A percentile compares a stretch with the other conserved stretches of the same genome.
These are phyloP conservation scores for Ajuga reptans DNA, from an alignment of 305 asterid species.

Conservation along the genomic window DNA sequence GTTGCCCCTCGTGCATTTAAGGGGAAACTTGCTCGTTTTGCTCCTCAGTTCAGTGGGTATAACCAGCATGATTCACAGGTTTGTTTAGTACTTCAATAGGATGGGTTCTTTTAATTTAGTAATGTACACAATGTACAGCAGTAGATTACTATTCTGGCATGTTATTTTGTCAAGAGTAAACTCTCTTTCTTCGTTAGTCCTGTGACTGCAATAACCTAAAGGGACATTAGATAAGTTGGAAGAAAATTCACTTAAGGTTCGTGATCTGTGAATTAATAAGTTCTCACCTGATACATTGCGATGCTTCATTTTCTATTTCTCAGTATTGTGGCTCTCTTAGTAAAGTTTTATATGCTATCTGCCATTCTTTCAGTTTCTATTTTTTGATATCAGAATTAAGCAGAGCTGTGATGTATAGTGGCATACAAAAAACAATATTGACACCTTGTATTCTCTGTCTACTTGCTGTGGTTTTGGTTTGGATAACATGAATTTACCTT, in stretches of 20 bases:
- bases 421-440: not conserved
- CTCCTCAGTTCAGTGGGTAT: constrained; percentile 97
- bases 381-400: not conserved
- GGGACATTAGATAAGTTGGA: not conserved
- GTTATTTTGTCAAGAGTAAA: not conserved
- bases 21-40: constrained; percentile 91
- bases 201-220: not conserved
- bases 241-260: not conserved
- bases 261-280: not conserved
- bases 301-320: not conserved
- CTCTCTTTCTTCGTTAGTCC: not conserved
- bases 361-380: not conserved
- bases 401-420: not conserved
- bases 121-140: not conserved
- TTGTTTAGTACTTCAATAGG: constrained; percentile 3
- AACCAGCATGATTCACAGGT: constrained; percentile 99
- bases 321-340: not conserved
- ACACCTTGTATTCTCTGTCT: not conserved
- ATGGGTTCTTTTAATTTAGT: not conserved
- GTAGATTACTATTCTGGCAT: not conserved
- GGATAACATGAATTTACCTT: not conserved
- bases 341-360: not conserved
- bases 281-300: not conserved
- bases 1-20: constrained; percentile 95
- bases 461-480: not conserved